These are phyloP conservation scores for Dioszegia hungarica DNA, from an alignment of 768 basidiomycete species.

Conservation along the genomic window DNA sequence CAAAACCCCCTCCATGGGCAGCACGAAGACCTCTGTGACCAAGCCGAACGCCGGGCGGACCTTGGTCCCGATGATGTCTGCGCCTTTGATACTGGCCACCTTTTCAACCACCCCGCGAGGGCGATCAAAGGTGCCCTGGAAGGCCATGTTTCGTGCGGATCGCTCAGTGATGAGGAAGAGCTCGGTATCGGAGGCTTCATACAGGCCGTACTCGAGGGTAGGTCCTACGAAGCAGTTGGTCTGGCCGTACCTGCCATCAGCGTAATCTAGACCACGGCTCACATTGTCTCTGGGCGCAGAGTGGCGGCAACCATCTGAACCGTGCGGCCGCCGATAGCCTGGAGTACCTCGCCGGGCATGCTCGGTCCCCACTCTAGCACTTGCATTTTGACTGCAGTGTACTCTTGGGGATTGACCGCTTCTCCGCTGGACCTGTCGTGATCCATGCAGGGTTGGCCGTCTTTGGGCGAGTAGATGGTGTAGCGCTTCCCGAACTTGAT, in stretches of 20 bases:
- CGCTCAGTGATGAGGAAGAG: conserved; percentile 84
- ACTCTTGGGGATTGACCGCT: conserved; percentile 90
- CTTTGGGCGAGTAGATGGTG: conserved; percentile 97
- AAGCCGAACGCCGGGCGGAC: conserved; percentile 81
- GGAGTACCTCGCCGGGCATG: conserved; percentile 62
- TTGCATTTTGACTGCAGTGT: conserved; percentile 90
- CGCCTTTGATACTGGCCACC: conserved; percentile 71
- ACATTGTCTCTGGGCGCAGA: conserved; percentile 95
- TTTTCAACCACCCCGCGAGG: conserved; percentile 68
- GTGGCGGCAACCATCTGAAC: conserved; percentile 95
- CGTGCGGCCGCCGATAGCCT: conserved; percentile 69
- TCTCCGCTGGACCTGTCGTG: conserved; percentile 96
- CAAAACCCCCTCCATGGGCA: conserved; percentile 98
- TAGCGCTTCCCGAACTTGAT: conserved; percentile 98
- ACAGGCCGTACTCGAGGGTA: conserved; percentile 84
- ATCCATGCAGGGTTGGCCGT: conserved; percentile 99
- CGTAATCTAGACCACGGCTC: conserved; percentile 32
- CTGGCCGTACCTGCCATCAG: conserved; percentile 75
- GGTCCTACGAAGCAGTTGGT: conserved; percentile 96
- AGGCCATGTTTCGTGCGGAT: conserved; percentile 95
- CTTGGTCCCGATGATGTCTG: conserved; percentile 76
- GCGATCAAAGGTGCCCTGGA: conserved; percentile 73
- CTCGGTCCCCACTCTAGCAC: conserved; percentile 75
- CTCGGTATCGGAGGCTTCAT: conserved; percentile 63
- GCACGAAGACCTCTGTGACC: conserved; percentile 80